These are phyloP conservation scores for Stephania cephalantha DNA, from an alignment of 164 flowering plant species.

Conservation along the genomic window DNA sequence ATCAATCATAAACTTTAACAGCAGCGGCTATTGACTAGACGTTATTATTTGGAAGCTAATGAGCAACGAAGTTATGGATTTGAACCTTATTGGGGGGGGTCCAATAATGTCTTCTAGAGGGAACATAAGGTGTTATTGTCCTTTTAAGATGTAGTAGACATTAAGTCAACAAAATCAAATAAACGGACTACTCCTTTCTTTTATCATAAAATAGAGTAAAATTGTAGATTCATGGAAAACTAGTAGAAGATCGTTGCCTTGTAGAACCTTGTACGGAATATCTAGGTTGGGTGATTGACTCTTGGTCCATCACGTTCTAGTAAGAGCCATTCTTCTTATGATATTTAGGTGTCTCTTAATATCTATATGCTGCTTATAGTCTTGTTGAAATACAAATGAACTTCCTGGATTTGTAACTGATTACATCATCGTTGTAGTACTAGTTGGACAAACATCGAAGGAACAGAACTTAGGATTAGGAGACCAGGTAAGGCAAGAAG, in stretches of 20 bases:
- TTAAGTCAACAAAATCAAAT: neutral
- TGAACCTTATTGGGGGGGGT: too few relatives aligned
- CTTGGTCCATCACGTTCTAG: neutral
- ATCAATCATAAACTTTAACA: too few relatives aligned
- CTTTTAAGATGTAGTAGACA: too few relatives aligned
- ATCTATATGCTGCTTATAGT: neutral
- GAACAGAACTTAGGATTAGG: conserved; percentile 16
- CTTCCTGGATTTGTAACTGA: neutral
- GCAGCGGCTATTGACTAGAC: neutral
- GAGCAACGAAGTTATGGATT: neutral
- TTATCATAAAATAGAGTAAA: neutral
- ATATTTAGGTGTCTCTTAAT: neutral
- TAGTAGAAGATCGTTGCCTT: neutral
- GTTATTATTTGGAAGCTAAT: neutral
- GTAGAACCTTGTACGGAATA: neutral
- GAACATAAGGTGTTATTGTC: too few relatives aligned
- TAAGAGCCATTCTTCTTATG: neutral
- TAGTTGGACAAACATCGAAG: conserved; percentile 14
- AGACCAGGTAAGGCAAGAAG: conserved; percentile 22
- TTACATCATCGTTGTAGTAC: conserved; percentile 14
- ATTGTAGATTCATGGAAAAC: neutral
- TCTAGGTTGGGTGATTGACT: neutral
- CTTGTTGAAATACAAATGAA: neutral
- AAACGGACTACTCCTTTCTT: neutral
- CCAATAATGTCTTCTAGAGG: too few relatives aligned